phyloP scores from a whole-genome alignment of 805 yeast species.

The Candida yuanshanica region DNA sequence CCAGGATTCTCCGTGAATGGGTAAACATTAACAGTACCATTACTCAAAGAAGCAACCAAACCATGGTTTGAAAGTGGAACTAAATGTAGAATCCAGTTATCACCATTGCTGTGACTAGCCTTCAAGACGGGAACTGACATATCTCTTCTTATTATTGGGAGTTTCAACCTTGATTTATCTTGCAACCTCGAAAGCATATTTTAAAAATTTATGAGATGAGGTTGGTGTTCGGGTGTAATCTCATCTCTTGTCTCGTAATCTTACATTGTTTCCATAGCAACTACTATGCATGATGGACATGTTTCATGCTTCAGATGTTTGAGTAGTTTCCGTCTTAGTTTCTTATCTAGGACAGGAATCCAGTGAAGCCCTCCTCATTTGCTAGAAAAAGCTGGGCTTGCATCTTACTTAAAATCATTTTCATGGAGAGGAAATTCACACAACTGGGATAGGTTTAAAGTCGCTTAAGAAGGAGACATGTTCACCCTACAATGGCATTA shows the following conservation, averaged over 20 bases:
- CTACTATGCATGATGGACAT: too few species aligned
- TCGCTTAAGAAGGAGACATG: too few species aligned
- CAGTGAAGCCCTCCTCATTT: too few species aligned
- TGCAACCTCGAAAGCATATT: background rate
- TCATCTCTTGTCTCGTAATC: background rate
- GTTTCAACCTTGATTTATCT: background rate
- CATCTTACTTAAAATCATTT: too few species aligned
- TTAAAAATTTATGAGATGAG: background rate
- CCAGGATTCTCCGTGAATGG: conserved; percentile 24
- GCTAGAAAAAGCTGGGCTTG: too few species aligned
- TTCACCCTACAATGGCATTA: background rate
- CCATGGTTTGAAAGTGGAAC: conserved; percentile 27
- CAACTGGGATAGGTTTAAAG: too few species aligned
- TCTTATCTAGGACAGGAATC: too few species aligned
- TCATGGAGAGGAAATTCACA: too few species aligned
- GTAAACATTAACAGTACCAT: conserved; percentile 40
- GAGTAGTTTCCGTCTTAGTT: too few species aligned
- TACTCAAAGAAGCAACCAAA: conserved; percentile 41
- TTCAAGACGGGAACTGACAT: conserved; percentile 21
- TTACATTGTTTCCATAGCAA: too few species aligned
- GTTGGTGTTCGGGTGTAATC: background rate
- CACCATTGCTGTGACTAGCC: conserved; percentile 26
- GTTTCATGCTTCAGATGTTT: too few species aligned
- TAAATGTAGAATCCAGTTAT: conserved; percentile 48
- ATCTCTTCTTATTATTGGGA: background rate